Evolutionary conservation across 2,329 filamentous ascomycete genomes (phyloP), one percentile per base, ranked within the genome.

Genomic region (Colletotrichum cuscutae): DNA sequence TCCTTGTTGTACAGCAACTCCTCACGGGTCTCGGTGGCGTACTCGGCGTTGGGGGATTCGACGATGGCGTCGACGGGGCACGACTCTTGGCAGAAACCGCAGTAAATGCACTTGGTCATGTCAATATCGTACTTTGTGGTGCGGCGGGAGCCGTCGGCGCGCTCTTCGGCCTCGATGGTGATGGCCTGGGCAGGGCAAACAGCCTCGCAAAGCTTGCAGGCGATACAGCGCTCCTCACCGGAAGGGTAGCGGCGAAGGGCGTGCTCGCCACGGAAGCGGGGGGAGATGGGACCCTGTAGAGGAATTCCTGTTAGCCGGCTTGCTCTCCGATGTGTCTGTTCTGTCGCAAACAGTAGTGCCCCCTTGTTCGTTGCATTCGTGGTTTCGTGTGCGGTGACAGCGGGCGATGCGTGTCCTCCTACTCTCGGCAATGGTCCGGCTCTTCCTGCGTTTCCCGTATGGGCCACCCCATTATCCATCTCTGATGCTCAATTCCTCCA

Each of bases 71-170:
- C 97, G 68, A 99, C 97, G 57, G 97, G 97, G 87, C 97, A 99
- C 76, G 94, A 97, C 88, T 99, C 97, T 88, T 98, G 96, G 90
- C 97, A 98, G 87, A 97, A 97, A 64, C 97, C 97, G 84, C 97
- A 98, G 91, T 98, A 99, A 85, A 99, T 99, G 88, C 97, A 99
- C 90, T 99, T 99, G 81, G 97, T 98, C 97, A 99, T 99, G 86
- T 99, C 97, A 82, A 99, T 98, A 83, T 99, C 97, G 86, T 99
- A 99, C 82, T 96, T 92, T 73, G 96, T 98, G 64, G 97, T 99
- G 82, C 97, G 92, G 84, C 97, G 92, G 81, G 94, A 97, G 76
- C 97, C 97, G 80, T 99, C 97, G 81, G 94, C 94, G 82, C 97
- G 95, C 89, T 99, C 97, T 85, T 99, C 97, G 70, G 97, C 97